phyloP scores from a whole-genome alignment of 306 rosid species.

The Trichosanthes truncata region DNA sequence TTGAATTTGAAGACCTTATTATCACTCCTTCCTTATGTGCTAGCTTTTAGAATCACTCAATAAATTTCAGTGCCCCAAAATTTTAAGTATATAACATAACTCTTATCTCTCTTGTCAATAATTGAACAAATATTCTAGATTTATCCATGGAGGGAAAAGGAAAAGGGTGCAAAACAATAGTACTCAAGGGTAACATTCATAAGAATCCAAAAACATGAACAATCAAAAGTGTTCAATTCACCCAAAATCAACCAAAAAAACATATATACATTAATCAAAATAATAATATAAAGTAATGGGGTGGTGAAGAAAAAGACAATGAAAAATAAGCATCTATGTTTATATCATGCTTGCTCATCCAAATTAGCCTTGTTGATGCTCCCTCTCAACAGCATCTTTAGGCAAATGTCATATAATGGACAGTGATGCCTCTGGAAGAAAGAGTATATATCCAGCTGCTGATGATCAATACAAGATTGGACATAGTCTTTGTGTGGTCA shows the following conservation, averaged over 20 bases:
- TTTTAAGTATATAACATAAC: neutral
- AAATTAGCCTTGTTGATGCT: neutral
- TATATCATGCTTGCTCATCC: too few relatives aligned
- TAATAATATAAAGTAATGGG: neutral
- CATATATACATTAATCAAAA: neutral
- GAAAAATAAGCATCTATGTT: too few relatives aligned
- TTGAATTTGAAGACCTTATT: too few relatives aligned
- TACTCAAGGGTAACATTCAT: neutral
- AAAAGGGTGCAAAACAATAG: neutral
- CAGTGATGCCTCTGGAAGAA: neutral
- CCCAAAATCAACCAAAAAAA: neutral
- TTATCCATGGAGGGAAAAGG: neutral
- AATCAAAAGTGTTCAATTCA: neutral
- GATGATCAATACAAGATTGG: neutral
- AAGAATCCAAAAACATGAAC: neutral
- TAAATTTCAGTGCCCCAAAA: too few relatives aligned
- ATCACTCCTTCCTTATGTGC: too few relatives aligned
- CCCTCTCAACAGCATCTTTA: neutral
- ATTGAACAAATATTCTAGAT: neutral
- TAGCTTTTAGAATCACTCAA: too few relatives aligned
- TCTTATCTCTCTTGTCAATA: neutral
- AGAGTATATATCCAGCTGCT: neutral
- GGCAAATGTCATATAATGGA: neutral
- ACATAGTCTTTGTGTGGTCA: too few relatives aligned
- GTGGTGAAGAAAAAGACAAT: neutral